Conservation (phyloP, 2,329 filamentous ascomycete species). For the Stagonosporopsis tanaceti region DNA sequence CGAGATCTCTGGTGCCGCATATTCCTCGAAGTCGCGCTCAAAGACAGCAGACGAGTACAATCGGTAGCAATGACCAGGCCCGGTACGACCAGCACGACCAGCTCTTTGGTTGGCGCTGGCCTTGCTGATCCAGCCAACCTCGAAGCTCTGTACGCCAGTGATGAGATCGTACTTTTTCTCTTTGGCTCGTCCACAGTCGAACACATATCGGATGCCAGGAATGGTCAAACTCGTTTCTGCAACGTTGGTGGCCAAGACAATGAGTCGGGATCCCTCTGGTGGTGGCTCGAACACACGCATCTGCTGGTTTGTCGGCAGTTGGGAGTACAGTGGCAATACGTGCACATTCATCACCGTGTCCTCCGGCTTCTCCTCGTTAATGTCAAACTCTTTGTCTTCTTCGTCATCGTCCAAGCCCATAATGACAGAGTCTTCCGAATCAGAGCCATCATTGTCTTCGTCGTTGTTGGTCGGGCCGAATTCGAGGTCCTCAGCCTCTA, state of each 20-base stretch:
- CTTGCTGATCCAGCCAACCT: constrained; percentile 97
- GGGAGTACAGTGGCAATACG: constrained; percentile 91
- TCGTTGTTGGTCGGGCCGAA: constrained; percentile 64
- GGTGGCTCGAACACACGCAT: constrained; percentile 86
- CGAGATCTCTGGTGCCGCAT: constrained; percentile 86
- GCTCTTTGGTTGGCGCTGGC: constrained; percentile 91
- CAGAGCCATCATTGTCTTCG: constrained; percentile 59
- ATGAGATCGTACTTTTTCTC: constrained; percentile 87
- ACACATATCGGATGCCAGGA: constrained; percentile 92
- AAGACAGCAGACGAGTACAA: constrained; percentile 95
- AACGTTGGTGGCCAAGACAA: constrained; percentile 94
- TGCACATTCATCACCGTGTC: constrained; percentile 74
- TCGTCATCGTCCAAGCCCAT: constrained; percentile 67
- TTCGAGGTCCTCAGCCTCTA: constrained; percentile 88
- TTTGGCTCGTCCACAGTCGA: constrained; percentile 91
- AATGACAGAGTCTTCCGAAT: constrained; percentile 66
- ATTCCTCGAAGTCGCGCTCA: constrained; percentile 85
- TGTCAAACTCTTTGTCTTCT: constrained; percentile 70
- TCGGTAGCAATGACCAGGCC: constrained; percentile 93
- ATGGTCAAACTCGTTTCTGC: constrained; percentile 98
- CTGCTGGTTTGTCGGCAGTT: constrained; percentile 89
- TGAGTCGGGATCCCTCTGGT: constrained; percentile 81
- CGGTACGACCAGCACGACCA: constrained; percentile 93
- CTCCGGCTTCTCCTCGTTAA: constrained; percentile 69
- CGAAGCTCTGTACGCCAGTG: constrained; percentile 94